Evolutionary conservation across 805 yeast species (phyloP).

Genomic region (Saccharomycopsis fibuligera): DNA sequence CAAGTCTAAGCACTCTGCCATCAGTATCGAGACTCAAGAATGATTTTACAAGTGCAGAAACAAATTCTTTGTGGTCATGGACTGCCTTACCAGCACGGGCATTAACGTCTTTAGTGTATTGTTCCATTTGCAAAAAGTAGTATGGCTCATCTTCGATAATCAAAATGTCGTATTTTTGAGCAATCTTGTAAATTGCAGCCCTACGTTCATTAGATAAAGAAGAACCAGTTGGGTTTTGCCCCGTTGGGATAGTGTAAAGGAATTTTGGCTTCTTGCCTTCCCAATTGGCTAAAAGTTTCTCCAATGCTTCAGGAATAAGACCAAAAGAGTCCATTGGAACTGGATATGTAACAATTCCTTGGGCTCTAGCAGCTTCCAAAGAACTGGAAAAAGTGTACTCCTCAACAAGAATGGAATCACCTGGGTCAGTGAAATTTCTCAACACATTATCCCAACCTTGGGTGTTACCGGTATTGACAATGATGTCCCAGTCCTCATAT

Average conservation of each 20-base stretch:
- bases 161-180: conserved; percentile 78
- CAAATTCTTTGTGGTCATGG: conserved; percentile 54
- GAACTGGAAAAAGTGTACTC: conserved; percentile 81
- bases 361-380: conserved; percentile 71
- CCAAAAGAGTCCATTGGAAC: conserved; percentile 77
- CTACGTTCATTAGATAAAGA: conserved; percentile 75
- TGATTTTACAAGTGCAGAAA: conserved; percentile 64
- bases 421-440: conserved; percentile 69
- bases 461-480: conserved; percentile 81
- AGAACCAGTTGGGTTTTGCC: conserved; percentile 97
- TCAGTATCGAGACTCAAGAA: conserved; percentile 72
- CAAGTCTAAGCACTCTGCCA: conserved; percentile 85
- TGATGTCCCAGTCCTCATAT: conserved; percentile 65
- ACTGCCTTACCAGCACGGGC: conserved; percentile 31
- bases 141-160: conserved; percentile 96
- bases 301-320: conserved; percentile 66
- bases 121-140: conserved; percentile 91
- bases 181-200: conserved; percentile 63
- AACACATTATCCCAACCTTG: conserved; percentile 80
- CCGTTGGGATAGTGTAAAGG: conserved; percentile 88
- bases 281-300: conserved; percentile 61
- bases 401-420: conserved; percentile 80
- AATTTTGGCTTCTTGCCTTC: conserved; percentile 69
- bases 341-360: conserved; percentile 63
- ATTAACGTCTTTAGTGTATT: conserved; percentile 45